Evolutionary conservation across 2,329 filamentous ascomycete genomes (phyloP), one percentile per base, ranked within the genome.

Genomic region (Ceratocystis cacaofunesta): DNA sequence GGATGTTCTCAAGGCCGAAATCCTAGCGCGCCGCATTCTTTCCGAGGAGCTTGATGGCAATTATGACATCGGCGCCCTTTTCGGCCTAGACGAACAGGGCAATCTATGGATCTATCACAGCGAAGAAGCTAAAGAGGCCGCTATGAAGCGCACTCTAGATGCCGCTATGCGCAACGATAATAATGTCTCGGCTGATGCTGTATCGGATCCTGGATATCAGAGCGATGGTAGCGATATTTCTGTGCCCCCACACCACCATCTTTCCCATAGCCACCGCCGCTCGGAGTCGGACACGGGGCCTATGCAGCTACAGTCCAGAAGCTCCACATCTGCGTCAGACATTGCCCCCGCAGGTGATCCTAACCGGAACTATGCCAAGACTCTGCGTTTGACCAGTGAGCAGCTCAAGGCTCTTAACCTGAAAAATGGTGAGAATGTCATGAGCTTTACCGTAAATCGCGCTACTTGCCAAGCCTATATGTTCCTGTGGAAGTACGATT

Each of bases 21-120:
- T 95, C n/a, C 82, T 97, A 68, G 94, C 94, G 4, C 85, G 94
- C 25, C 94, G 92, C 73, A 90, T 99, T 62, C 81, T 99, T 12
- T 87, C 91, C 0, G 91, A 99, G 72, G 92, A 97, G 75, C 77
- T 97, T 15, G 89, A 96, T 71, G 94, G 92, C 25, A 91, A 92
- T 72, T 96, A 96, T 74, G 94, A 99, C 73, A 95, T 99, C 70
- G 94, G 94, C 5, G 88, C 92, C 1, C 80, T 99, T 36, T 96
- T 99, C 70, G 94, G 92, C 12, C 92, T 94, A 57, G 94, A 99
- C 72, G 91, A 95, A 72, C 85, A 94, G 67, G 94, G 94, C 5
- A 99, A 99, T 5, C 80, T 99, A n/a, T 97, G 94, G 92, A 97
- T 99, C 70, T 99, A 99, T 77, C 94, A 91, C 76, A 97, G 92